Base-by-base conservation (phyloP, 805 yeast species). In the Lipomyces lipofer region DNA sequence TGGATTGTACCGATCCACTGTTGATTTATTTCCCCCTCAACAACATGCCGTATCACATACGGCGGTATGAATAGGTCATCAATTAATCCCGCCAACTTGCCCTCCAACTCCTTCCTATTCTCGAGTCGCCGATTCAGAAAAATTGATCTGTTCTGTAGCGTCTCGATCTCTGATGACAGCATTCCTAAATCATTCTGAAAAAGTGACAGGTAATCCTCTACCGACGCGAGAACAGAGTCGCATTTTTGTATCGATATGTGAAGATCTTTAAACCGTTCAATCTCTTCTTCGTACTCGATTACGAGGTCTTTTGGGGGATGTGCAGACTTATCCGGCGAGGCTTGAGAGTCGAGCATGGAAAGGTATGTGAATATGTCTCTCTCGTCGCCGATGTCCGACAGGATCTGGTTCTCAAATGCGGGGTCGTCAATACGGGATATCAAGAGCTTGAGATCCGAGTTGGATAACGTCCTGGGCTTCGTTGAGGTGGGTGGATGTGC, bases 41-140 rank as follows among this genome's bases (percentile, higher is more conserved):
- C 63, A 1, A 92, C 74, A 5, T 83, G 79, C 52, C 73, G 71
- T 5, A 87, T 79, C 1, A 86, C 74, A 1, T 79, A 79, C 0
- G 96, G 94, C 0, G 97, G 87, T 6, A 91, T 80, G 55, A 86
- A 73, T 32, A 87, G 73, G 60, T 87, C 91, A 35, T 85, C 78
- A 0, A 90, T 83, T n/a, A 88, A 72, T 0, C 96, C 95, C 17
- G 86, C 81, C 52, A 90, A 77, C 48, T 75, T 75, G 7, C 69
- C 67, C 52, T 83, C 80, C 17, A 79, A 75, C 29, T 70, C 63
- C 15, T 78, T 75, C 46, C 85, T 80, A 36, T 72, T 69, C 10
- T 73, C 73, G 12, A 84, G 73, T 38, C 81, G 73, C 19, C 69
- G 63, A 36, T 79, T 76, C 39, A 86, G 67, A 15, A 72, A 69